A percentile compares a stretch with the other conserved stretches of the same genome.
phyloP scores from a whole-genome alignment of 2,329 filamentous ascomycete genomes.

The Penicillium sp. region DNA sequence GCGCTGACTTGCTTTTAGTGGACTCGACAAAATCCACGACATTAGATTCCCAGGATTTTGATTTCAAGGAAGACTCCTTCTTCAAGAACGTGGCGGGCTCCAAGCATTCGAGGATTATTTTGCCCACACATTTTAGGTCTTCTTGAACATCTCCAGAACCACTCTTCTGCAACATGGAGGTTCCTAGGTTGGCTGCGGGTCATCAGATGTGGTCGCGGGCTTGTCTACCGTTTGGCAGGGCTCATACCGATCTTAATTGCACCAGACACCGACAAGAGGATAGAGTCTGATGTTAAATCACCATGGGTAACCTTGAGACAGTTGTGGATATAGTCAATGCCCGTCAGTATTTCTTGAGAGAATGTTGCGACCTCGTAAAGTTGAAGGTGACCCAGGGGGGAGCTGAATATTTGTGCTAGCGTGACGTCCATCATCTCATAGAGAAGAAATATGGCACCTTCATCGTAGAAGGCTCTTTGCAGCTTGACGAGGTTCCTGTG shows the following conservation, averaged over 20 bases:
- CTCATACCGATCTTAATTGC: constrained; percentile 14
- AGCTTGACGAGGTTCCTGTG: constrained; percentile 12
- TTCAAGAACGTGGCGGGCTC: constrained; percentile 10
- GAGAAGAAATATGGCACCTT: constrained; percentile 10
- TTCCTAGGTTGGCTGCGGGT: constrained; percentile 11
- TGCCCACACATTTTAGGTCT: constrained; percentile 9
- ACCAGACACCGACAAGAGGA: constrained; percentile 13
- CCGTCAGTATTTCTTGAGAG: constrained; percentile 12
- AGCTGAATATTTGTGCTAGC: constrained; percentile 11
- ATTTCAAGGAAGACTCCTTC: constrained; percentile 5
- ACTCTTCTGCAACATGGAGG: constrained; percentile 4
- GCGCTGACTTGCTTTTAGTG: constrained; percentile 6
- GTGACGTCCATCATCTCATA: constrained; percentile 19
- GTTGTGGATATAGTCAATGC: constrained; percentile 16
- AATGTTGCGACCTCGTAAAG: constrained; percentile 17
- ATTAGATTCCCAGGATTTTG: constrained; percentile 5
- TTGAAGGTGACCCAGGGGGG: constrained; percentile 10
- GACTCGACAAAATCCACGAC: constrained; percentile 9
- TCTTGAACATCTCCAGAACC: constrained; percentile 1
- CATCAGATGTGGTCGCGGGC: too few relatives aligned
- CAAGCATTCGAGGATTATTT: constrained; percentile 15
- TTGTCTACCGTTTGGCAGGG: too few relatives aligned
- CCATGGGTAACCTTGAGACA: constrained; percentile 8
- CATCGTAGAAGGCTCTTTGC: constrained; percentile 12
- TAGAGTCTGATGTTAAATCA: constrained; percentile 5